Conservation (phyloP, 441 rosid genomes). For the Metrosideros polymorpha region DNA sequence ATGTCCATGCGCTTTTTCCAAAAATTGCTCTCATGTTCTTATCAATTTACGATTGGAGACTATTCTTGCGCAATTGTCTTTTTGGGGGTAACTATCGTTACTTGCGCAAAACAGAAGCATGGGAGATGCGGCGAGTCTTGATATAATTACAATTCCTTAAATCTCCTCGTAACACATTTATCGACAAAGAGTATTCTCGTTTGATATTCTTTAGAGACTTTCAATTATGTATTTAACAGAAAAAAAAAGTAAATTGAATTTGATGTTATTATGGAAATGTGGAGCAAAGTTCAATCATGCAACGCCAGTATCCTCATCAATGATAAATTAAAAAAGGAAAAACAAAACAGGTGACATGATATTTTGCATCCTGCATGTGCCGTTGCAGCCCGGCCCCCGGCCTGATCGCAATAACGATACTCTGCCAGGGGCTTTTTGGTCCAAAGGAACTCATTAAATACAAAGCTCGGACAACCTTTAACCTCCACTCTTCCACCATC, state of each 20-base stretch:
- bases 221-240: no score
- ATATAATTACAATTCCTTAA: background rate
- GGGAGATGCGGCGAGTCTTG: background rate
- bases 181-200: no score
- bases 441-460: background rate
- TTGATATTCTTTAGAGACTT: no score
- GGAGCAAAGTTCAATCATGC: background rate
- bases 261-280: background rate
- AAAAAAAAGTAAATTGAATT: background rate
- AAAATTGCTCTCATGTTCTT: no score
- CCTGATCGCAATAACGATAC: background rate
- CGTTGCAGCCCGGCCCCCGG: background rate
- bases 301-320: background rate
- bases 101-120: fast-evolving
- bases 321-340: background rate
- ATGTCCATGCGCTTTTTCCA: background rate
- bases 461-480: background rate
- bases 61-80: background rate
- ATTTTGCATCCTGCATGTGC: background rate
- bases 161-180: fast-evolving
- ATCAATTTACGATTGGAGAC: fast-evolving
- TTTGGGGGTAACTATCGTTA: background rate
- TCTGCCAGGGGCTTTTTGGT: background rate
- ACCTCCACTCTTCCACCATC: background rate
- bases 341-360: background rate